Evolutionary conservation across 192 early-diverging fungal genomes (phyloP).

Genomic region (Phlyctochytrium planicorne): DNA sequence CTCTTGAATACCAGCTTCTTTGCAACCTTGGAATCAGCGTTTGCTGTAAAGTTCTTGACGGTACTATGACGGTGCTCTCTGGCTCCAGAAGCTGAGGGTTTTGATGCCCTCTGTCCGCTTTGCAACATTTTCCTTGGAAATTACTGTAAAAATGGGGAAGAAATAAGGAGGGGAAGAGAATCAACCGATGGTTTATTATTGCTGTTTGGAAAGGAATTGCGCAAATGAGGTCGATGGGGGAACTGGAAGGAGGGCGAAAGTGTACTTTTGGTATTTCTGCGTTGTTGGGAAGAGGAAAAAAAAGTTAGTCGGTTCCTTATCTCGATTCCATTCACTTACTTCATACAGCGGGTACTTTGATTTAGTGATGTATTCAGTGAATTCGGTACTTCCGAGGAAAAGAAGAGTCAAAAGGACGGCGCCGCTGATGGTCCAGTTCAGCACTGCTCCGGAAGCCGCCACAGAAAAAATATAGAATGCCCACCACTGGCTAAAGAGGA

Average conservation of each 20-base stretch:
- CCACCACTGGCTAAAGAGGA: constrained; percentile 33
- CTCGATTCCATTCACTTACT: constrained; percentile 19
- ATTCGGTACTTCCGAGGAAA: constrained; percentile 56
- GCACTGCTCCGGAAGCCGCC: constrained; percentile 34
- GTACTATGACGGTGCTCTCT: no score
- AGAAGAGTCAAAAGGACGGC: constrained; percentile 56
- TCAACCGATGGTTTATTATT: no score
- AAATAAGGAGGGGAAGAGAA: no score
- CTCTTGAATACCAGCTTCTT: constrained; percentile 65
- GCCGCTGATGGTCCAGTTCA: constrained; percentile 41
- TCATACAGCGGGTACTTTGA: constrained; percentile 78
- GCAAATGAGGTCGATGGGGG: background rate
- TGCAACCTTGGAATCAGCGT: background rate
- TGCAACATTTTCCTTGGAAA: no score
- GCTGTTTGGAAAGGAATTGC: background rate
- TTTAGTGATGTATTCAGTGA: constrained; percentile 54
- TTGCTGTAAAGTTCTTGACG: no score
- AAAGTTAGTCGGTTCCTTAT: no score
- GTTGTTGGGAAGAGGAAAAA: no score
- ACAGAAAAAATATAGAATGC: constrained; percentile 59
- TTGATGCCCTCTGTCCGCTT: no score
- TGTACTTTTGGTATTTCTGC: background rate
- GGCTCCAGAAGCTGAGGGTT: no score
- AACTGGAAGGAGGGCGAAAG: background rate
- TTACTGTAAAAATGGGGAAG: no score